These are phyloP conservation scores for Dichotomocladium elegans DNA, from an alignment of 371 early-diverging fungal genomes.

Conservation along the genomic window DNA sequence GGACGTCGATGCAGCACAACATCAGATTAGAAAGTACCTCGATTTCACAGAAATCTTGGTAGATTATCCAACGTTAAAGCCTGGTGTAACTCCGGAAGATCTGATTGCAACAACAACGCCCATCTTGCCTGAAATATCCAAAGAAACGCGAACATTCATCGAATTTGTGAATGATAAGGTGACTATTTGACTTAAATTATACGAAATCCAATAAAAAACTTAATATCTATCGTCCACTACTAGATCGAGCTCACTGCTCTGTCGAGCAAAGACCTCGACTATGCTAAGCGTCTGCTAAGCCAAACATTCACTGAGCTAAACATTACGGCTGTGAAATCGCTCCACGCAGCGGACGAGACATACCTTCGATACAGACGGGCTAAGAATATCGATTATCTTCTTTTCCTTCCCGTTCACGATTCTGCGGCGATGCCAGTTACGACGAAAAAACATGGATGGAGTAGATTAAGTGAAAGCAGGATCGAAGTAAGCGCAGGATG, in stretches of 20 bases:
- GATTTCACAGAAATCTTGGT: background rate
- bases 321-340: slow-evolving; percentile 12
- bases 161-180: slow-evolving; percentile 20
- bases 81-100: background rate
- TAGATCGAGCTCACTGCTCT: slow-evolving; percentile 26
- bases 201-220: background rate
- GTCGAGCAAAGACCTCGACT: slow-evolving; percentile 11
- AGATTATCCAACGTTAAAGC: background rate
- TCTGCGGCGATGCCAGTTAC: slow-evolving; percentile 21
- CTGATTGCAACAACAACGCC: background rate
- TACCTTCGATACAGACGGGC: no score
- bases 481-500: no score
- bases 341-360: slow-evolving; percentile 19
- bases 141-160: slow-evolving; percentile 20
- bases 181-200: background rate
- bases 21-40: background rate
- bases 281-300: slow-evolving; percentile 20
- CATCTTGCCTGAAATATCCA: slow-evolving; percentile 11
- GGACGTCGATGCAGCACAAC: slow-evolving; percentile 14
- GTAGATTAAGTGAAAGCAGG: no score
- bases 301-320: slow-evolving; percentile 23
- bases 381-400: background rate
- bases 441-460: slow-evolving; percentile 24
- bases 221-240: background rate
- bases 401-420: slow-evolving; percentile 29